Evolutionary conservation across 495 filamentous ascomycete genomes (phyloP), one percentile per base, ranked within the genome.

Genomic region (Annulohypoxylon nitens): DNA sequence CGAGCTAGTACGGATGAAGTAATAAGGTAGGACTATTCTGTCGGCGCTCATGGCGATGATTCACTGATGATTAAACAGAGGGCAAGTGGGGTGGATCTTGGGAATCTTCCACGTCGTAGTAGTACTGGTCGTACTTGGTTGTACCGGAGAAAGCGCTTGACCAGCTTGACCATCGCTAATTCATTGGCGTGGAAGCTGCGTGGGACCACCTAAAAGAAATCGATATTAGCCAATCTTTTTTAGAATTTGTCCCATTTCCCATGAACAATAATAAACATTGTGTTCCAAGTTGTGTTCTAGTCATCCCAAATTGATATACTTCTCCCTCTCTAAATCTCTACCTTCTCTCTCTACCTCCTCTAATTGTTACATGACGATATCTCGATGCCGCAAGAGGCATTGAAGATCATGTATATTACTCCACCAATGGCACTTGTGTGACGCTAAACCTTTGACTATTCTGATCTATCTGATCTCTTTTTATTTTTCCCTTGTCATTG

Each of bases 361-460:
- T 57, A 30, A 26, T 54, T 43, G 39, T 63, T 72, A 63, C 66
- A 67, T 67, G 50, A 64, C 39, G 60, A 60, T 45, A 70, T 71
- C 72, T 75, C 72, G 64, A 75, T 75, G 72, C 64, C 63, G 57
- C 59, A 67, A 36, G 50, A 64, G 67, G 67, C 72, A 75, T 75
- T 71, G 67, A 75, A 58, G 62, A 75, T 68, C 59, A 75, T 75
- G 72, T 75, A 68, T 71, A 71, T 70, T 68, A 64, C 48, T 75
- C 61, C 60, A 68, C 67, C 72, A 75, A 75, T 75, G 72, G 72
- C 72, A 64, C 50, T 48, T 43, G 61, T 75, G 72, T 75, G 72
- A 75, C 67, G 30, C 51, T 59, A 57, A 20, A 12, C 50, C 30
- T 30, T 53, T 30, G 65, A 43, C 39, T 14, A 12, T n/a, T 34